Base-by-base conservation (phyloP, 2,329 filamentous ascomycete genomes). In the Ophioceras dolichostomum region DNA sequence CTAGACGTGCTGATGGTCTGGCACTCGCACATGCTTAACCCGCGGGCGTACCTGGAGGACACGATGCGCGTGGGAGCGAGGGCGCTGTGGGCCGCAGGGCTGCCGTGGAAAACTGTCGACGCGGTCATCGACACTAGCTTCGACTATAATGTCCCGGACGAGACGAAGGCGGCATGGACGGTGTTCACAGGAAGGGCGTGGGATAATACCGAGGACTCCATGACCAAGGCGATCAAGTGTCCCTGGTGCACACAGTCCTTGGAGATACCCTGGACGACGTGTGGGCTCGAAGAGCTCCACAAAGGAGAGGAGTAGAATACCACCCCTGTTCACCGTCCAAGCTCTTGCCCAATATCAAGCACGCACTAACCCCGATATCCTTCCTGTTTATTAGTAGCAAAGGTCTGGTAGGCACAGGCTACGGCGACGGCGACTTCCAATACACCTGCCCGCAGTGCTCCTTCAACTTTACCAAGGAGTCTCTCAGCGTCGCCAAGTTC, bases 1-100 rank as follows among this genome's bases (percentile, higher is more conserved):
- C 34, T 47, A 66, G 83, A 88, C 56, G 73, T 88, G 1, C 56
- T 87, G 16, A 83, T 88, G 79, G 76, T 88, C 0, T 83, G 79
- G 77, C 83, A 89, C 54, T 63, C 80, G 0, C 83, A 84, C 49
- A 79, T 84, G 73, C 70, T 89, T 3, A 88, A 87, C 46, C 83
- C 83, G 0, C 65, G 79, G 29, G 64, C 62, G n/a, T 88, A 78
- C 50, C 68, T 86, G 4, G 81, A 88, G 48, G 83, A 89, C 51
- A 77, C 76, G 48, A 60, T 86, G 39, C 68, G 80, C 7, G 57
- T 63, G 20, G 73, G 72, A 0, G 46, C 65, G 3, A 61, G 64
- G 39, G 60, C 69, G 20, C 53, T 72, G 3, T 87, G 81, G 78
- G 58, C 62, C 2, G 64, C 67, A 1, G 72, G 73, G 0, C 65